Evolutionary conservation across 1,284 basidiomycete species (phyloP).

Genomic region (Sporisorium iseilematis-ciliati): DNA sequence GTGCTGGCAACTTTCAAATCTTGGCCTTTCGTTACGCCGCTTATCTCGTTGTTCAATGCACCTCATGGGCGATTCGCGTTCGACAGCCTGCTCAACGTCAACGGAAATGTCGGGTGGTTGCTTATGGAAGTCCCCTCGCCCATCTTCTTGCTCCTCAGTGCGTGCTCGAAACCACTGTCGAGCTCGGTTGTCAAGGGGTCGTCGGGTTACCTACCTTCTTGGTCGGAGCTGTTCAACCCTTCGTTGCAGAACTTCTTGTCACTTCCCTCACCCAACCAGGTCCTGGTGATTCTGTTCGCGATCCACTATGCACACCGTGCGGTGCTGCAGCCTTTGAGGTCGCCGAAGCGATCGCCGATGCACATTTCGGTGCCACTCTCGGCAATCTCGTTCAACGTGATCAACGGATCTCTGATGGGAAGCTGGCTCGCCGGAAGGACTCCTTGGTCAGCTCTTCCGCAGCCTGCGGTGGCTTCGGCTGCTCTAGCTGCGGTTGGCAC

Average conservation of each 20-base stretch:
- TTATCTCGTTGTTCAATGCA: constrained; percentile 75
- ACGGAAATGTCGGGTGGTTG: constrained; percentile 78
- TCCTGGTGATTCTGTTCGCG: constrained; percentile 78
- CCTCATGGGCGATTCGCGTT: constrained; percentile 81
- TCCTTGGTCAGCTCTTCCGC: constrained; percentile 50
- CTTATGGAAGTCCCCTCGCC: constrained; percentile 87
- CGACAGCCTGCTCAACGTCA: constrained; percentile 53
- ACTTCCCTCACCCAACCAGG: constrained; percentile 72
- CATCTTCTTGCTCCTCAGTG: constrained; percentile 72
- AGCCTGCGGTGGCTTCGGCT: constrained; percentile 66
- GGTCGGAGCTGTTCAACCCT: constrained; percentile 60
- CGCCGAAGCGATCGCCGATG: constrained; percentile 82
- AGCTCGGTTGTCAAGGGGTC: constrained; percentile 31
- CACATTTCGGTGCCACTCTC: constrained; percentile 78
- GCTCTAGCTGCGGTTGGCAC: constrained; percentile 28
- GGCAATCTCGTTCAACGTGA: constrained; percentile 78
- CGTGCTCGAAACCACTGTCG: constrained; percentile 72
- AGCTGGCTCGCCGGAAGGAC: constrained; percentile 72
- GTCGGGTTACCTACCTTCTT: constrained; percentile 16
- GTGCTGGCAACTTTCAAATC: constrained; percentile 69
- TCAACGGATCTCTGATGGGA: constrained; percentile 81
- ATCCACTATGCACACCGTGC: constrained; percentile 87
- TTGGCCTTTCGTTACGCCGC: constrained; percentile 71
- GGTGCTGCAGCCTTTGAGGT: constrained; percentile 82
- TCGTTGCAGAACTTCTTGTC: constrained; percentile 61